These are phyloP conservation scores for Gracilaria caudata DNA, from an alignment of 23 red algal genomes.

Conservation along the genomic window DNA sequence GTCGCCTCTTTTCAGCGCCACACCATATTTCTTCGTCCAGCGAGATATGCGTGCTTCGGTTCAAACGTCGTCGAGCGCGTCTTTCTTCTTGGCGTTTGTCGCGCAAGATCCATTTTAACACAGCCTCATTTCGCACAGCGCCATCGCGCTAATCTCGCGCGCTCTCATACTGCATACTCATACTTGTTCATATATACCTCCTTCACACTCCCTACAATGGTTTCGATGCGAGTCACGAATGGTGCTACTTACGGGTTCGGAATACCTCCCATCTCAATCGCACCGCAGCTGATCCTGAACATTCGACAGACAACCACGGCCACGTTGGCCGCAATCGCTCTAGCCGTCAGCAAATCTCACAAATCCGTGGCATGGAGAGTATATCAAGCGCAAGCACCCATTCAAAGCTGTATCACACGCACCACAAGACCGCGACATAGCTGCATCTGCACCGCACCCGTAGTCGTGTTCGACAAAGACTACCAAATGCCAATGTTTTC, in stretches of 20 bases:
- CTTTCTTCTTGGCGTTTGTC: background rate
- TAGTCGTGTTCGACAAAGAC: slow-evolving; percentile 25
- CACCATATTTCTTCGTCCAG: background rate
- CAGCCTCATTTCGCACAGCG: too few species aligned
- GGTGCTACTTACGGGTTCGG: background rate
- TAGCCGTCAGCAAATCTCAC: background rate
- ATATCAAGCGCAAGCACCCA: background rate
- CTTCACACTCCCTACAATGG: too few species aligned
- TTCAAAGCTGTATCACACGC: background rate
- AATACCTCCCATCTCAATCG: background rate
- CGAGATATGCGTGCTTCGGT: background rate
- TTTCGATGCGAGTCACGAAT: background rate
- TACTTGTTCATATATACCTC: too few species aligned
- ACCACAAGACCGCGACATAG: background rate
- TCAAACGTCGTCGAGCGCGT: background rate
- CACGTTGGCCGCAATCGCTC: background rate
- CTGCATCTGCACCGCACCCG: slow-evolving; percentile 3
- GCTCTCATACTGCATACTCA: too few species aligned
- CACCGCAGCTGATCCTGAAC: background rate
- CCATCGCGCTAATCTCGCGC: background rate
- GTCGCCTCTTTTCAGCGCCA: too few species aligned
- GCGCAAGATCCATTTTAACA: background rate
- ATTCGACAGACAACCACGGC: background rate
- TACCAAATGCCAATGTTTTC: background rate
- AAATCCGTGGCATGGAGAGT: background rate